These are phyloP conservation scores for Ceratobasidium sp. DNA, from an alignment of 1,284 basidiomycete genomes.

Conservation along the genomic window DNA sequence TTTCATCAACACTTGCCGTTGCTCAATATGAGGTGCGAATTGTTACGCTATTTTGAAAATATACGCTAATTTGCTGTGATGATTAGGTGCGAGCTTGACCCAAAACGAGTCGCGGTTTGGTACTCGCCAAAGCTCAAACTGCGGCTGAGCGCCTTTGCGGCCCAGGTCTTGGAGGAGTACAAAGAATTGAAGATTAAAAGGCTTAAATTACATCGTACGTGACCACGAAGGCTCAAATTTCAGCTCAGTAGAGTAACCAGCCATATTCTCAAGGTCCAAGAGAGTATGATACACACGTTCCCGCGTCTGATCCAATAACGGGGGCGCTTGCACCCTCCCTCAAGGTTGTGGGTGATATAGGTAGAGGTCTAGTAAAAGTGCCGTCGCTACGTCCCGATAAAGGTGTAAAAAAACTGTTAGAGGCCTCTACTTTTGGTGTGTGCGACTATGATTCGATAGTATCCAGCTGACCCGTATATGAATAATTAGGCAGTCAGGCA, in stretches of 20 bases:
- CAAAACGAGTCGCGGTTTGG: conserved; percentile 67
- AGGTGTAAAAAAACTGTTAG: conserved; percentile 63
- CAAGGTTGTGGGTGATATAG: background rate
- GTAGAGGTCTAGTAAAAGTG: conserved; percentile 9
- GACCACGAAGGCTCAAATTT: no score
- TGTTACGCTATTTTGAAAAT: no score
- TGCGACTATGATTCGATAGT: background rate
- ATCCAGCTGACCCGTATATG: conserved; percentile 26
- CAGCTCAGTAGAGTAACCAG: no score
- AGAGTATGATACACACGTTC: conserved; percentile 64
- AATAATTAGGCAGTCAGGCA: conserved; percentile 61
- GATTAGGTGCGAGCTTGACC: conserved; percentile 67
- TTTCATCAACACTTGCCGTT: conserved; percentile 73
- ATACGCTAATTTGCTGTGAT: background rate
- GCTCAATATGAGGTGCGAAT: conserved; percentile 65
- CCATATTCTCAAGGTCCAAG: conserved; percentile 60
- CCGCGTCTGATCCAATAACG: conserved; percentile 61
- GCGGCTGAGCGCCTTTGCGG: conserved; percentile 64
- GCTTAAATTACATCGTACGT: conserved; percentile 65
- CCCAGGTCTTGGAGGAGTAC: conserved; percentile 58
- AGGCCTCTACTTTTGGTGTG: conserved; percentile 59
- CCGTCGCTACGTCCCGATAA: conserved; percentile 57
- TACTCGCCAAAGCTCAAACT: conserved; percentile 68
- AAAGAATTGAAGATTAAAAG: conserved; percentile 61
- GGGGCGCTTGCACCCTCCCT: conserved; percentile 51